These are phyloP conservation scores for Picocystis sp. DNA, from an alignment of 163 green algal genomes.

Conservation along the genomic window DNA sequence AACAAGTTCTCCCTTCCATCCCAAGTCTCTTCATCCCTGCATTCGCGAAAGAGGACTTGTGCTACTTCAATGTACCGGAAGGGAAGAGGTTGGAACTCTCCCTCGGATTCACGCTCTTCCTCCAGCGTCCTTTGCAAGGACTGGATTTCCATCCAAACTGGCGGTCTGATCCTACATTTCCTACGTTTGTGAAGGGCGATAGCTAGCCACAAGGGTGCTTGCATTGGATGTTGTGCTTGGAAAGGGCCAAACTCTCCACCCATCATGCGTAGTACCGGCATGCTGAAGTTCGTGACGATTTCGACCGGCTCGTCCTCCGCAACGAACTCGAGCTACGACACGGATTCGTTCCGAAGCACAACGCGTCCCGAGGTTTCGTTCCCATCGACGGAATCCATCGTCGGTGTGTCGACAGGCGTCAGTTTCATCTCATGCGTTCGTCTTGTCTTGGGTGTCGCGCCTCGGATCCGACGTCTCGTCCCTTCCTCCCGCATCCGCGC, in stretches of 20 bases:
- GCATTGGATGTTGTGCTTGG: conserved; percentile 40
- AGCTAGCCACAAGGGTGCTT: conserved; percentile 73
- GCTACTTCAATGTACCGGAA: conserved; percentile 75
- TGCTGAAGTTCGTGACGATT: conserved; percentile 62
- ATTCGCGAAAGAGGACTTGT: conserved; percentile 42
- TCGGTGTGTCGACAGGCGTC: too few species aligned
- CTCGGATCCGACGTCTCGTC: too few species aligned
- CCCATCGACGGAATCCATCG: too few species aligned
- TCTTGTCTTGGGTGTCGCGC: too few species aligned
- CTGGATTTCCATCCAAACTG: conserved; percentile 50
- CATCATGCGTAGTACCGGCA: conserved; percentile 25
- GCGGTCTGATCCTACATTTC: conserved; percentile 54
- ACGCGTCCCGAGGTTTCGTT: too few species aligned
- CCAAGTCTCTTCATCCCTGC: conserved; percentile 46
- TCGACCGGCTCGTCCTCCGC: conserved; percentile 44
- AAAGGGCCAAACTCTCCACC: conserved; percentile 60
- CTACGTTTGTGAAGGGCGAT: conserved; percentile 52
- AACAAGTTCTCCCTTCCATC: conserved; percentile 22
- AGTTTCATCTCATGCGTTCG: too few species aligned
- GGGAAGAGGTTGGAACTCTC: conserved; percentile 61
- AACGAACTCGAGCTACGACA: conserved; percentile 54
- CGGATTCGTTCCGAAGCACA: too few species aligned
- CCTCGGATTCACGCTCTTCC: conserved; percentile 33
- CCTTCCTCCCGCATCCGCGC: too few species aligned
- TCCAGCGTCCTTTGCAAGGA: conserved; percentile 41